Conservation (phyloP, 257 asterid species). For the Plectranthus barbatus region DNA sequence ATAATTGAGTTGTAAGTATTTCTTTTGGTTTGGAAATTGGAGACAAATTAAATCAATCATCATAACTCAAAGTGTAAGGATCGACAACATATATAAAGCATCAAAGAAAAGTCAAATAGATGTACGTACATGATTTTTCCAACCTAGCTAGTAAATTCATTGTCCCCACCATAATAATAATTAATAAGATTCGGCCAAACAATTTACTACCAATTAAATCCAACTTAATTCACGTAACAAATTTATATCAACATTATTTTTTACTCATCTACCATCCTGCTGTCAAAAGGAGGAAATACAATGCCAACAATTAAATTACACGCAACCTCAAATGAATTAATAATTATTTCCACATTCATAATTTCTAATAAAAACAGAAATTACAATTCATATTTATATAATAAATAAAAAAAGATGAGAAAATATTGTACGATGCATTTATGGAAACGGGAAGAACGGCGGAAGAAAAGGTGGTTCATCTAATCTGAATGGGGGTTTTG, state of each 20-base stretch:
- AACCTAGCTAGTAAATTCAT: background rate
- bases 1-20: no score
- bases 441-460: background rate
- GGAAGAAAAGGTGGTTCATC: conserved; percentile 34
- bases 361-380: no score
- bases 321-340: no score
- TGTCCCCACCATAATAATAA: background rate
- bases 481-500: conserved; percentile 17
- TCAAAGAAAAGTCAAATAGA: background rate
- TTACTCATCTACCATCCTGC: no score
- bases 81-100: background rate
- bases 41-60: background rate
- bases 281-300: no score
- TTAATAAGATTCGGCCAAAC: background rate
- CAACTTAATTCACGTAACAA: background rate
- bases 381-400: no score
- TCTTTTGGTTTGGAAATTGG: no score
- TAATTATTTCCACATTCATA: no score
- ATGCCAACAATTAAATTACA: no score
- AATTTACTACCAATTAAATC: background rate
- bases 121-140: background rate
- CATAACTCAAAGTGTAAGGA: background rate
- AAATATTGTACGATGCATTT: no score
- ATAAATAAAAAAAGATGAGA: no score
- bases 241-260: no score